phyloP scores from a whole-genome alignment of 1,284 basidiomycete species.

The Malassezia slooffiae region DNA sequence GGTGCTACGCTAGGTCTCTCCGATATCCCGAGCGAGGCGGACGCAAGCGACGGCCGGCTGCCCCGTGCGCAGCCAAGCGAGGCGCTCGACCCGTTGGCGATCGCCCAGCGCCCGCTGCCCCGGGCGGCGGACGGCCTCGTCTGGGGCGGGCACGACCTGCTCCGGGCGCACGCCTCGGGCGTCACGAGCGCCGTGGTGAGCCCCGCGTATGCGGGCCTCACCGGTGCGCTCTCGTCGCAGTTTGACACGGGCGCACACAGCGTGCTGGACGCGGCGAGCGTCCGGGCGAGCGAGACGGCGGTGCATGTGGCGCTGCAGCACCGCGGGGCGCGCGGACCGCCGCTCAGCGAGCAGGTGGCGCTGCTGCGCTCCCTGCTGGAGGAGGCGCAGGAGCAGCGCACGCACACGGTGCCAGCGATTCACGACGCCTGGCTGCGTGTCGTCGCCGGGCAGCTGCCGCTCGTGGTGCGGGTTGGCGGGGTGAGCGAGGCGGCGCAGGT shows the following conservation, averaged over 20 bases:
- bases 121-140: constrained; percentile 31
- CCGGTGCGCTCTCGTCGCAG: constrained; percentile 51
- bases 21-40: constrained; percentile 27
- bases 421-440: constrained; percentile 20
- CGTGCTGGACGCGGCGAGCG: constrained; percentile 55
- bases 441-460: constrained; percentile 53
- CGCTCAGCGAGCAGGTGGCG: constrained; percentile 61
- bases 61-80: constrained; percentile 10
- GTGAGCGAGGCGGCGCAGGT: constrained; percentile 67
- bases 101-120: constrained; percentile 5
- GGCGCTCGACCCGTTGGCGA: not conserved
- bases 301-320: constrained; percentile 59
- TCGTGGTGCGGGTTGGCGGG: constrained; percentile 60
- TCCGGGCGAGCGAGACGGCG: constrained; percentile 60
- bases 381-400: constrained; percentile 49
- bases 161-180: constrained; percentile 49
- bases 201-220: constrained; percentile 47
- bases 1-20: constrained; percentile 31
- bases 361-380: constrained; percentile 58
- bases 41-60: constrained; percentile 23
- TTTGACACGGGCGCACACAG: constrained; percentile 20
- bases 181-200: constrained; percentile 55
- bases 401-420: constrained; percentile 49
- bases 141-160: constrained; percentile 31
- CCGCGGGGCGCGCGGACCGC: constrained; percentile 48